phyloP scores from a whole-genome alignment of 1,139 yeast species.

The Yamadazyma dushanensis region DNA sequence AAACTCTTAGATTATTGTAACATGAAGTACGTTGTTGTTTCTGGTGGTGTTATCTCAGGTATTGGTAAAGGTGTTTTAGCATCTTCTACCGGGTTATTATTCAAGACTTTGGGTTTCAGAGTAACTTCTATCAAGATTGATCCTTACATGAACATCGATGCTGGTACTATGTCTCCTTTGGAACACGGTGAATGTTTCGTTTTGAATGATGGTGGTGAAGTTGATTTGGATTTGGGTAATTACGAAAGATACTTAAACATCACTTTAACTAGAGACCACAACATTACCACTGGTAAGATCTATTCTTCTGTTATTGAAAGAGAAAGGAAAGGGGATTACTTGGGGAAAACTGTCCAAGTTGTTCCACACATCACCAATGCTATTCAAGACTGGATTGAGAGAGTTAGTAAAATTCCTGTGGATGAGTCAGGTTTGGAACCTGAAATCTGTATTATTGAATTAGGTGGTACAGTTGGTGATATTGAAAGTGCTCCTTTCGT shows the following conservation, averaged over 20 bases:
- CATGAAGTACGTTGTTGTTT: constrained; percentile 98
- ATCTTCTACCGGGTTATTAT: constrained; percentile 91
- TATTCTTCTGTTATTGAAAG: constrained; percentile 91
- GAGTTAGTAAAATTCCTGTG: constrained; percentile 88
- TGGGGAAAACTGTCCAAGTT: constrained; percentile 99
- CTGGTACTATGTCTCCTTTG: constrained; percentile 98
- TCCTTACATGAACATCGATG: constrained; percentile 98
- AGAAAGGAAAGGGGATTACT: constrained; percentile 95
- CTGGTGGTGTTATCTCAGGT: constrained; percentile 99
- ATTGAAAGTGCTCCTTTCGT: constrained; percentile 98
- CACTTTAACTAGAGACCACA: constrained; percentile 89
- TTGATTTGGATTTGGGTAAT: constrained; percentile 95
- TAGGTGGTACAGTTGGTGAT: constrained; percentile 99
- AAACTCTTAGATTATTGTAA: constrained; percentile 6
- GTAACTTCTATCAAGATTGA: constrained; percentile 97
- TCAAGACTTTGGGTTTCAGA: constrained; percentile 90
- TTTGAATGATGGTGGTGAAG: constrained; percentile 97
- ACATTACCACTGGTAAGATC: constrained; percentile 97
- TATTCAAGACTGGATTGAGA: constrained; percentile 97
- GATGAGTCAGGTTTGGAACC: constrained; percentile 88
- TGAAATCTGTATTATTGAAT: constrained; percentile 92
- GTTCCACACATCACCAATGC: constrained; percentile 98
- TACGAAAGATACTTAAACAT: constrained; percentile 95
- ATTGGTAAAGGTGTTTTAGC: constrained; percentile 98
- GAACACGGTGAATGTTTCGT: constrained; percentile 99